A percentile compares a stretch with the other conserved stretches of the same genome.
phyloP scores from a whole-genome alignment of 805 yeast species.

The Ogataea nakhonphanomensis region DNA sequence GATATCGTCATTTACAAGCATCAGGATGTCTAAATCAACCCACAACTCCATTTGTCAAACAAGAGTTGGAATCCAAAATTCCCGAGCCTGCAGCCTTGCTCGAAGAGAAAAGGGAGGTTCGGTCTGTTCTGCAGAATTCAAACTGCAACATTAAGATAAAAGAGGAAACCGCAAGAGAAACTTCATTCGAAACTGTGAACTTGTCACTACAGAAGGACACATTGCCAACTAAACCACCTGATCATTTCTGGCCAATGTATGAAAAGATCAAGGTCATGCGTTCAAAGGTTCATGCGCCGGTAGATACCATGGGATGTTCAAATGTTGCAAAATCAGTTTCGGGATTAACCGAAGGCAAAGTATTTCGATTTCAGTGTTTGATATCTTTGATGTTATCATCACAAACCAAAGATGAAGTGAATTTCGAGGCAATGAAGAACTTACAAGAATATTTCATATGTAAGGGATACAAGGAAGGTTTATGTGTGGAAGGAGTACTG shows the following conservation, averaged over 20 bases:
- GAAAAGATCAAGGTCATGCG: constrained; percentile 67
- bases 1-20: no score
- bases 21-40: no score
- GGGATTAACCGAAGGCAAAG: constrained; percentile 34
- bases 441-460: constrained; percentile 48
- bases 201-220: background rate
- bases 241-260: constrained; percentile 53
- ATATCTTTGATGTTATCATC: constrained; percentile 83
- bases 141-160: no score
- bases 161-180: no score
- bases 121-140: background rate
- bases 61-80: no score
- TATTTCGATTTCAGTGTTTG: constrained; percentile 67
- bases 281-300: constrained; percentile 66
- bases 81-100: no score
- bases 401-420: constrained; percentile 88
- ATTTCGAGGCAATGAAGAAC: constrained; percentile 63
- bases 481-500: constrained; percentile 53
- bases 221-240: constrained; percentile 24
- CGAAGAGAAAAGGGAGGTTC: no score
- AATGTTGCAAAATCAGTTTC: constrained; percentile 46
- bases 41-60: no score
- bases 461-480: constrained; percentile 44
- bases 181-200: no score
- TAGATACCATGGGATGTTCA: constrained; percentile 86